phyloP scores from a whole-genome alignment of 164 flowering plant species.

The Macadamia integrifolia region DNA sequence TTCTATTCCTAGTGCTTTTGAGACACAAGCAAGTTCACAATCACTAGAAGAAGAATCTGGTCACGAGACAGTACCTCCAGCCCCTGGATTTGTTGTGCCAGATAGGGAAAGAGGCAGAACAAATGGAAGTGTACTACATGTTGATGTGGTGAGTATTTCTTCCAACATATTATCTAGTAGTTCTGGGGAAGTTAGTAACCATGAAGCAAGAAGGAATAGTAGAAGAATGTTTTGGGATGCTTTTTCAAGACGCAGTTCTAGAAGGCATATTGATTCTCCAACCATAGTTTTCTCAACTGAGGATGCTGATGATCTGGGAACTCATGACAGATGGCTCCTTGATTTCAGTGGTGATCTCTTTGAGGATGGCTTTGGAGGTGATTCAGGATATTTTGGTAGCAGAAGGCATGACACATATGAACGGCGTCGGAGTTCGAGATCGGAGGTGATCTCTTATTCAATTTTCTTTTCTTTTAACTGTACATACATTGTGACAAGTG shows the following conservation, averaged over 20 bases:
- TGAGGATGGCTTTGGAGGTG: constrained; percentile 41
- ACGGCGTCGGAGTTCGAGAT: constrained; percentile 49
- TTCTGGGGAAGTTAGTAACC: constrained; percentile 34
- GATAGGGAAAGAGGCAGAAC: constrained; percentile 30
- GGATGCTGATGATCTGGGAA: constrained; percentile 40
- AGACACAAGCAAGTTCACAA: constrained; percentile 20
- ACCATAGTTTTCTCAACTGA: constrained; percentile 40
- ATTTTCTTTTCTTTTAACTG: neutral
- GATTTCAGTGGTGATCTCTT: constrained; percentile 49
- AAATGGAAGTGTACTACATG: constrained; percentile 49
- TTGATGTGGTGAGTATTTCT: constrained; percentile 57
- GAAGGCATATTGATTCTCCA: constrained; percentile 52
- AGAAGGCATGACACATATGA: constrained; percentile 42
- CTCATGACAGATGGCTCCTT: constrained; percentile 68
- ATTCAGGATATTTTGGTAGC: constrained; percentile 35
- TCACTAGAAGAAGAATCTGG: constrained; percentile 29
- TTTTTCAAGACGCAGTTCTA: constrained; percentile 66
- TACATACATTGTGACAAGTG: neutral
- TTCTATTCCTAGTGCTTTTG: constrained; percentile 25
- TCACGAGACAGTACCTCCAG: constrained; percentile 34
- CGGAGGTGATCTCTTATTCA: constrained; percentile 46
- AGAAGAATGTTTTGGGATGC: constrained; percentile 85
- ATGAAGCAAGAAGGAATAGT: constrained; percentile 56
- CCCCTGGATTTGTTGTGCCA: constrained; percentile 36
- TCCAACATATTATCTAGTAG: constrained; percentile 37